phyloP scores from a whole-genome alignment of 805 yeast genomes.

The Pichia rugopelliculosa region DNA sequence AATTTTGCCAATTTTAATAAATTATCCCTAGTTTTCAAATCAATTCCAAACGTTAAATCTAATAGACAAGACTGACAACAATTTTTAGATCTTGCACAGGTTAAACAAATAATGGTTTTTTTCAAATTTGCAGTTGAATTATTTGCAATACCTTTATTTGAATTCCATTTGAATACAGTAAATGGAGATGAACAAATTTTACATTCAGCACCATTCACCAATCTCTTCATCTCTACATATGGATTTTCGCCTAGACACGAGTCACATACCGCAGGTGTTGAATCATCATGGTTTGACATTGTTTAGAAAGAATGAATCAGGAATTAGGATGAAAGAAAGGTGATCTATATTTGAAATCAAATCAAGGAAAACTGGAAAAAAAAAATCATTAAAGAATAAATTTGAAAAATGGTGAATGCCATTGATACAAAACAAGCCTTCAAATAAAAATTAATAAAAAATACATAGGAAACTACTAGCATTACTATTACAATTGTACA shows the following conservation, averaged over 20 bases:
- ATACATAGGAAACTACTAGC: background rate
- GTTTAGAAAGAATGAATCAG: background rate
- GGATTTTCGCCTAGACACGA: constrained; percentile 62
- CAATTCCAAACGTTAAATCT: constrained; percentile 77
- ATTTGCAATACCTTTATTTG: constrained; percentile 12
- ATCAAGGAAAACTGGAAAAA: too few relatives aligned
- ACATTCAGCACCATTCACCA: constrained; percentile 71
- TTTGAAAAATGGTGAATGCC: too few relatives aligned
- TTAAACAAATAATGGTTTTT: constrained; percentile 65
- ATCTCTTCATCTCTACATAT: constrained; percentile 64
- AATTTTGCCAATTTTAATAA: constrained; percentile 65
- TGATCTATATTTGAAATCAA: background rate
- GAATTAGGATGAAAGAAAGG: background rate
- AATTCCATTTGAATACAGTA: constrained; percentile 66
- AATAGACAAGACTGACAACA: constrained; percentile 86
- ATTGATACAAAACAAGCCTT: too few relatives aligned
- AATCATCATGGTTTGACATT: constrained; percentile 14
- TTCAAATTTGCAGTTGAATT: constrained; percentile 33
- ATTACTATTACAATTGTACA: too few relatives aligned
- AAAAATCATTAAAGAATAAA: too few relatives aligned
- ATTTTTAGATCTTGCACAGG: constrained; percentile 73
- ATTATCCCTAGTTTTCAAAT: constrained; percentile 70
- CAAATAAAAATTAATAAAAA: background rate
- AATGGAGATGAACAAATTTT: constrained; percentile 80
- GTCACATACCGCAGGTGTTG: constrained; percentile 61